Evolutionary conservation across 495 filamentous ascomycete genomes (phyloP).

Genomic region (Aspergillus coremiiformis): DNA sequence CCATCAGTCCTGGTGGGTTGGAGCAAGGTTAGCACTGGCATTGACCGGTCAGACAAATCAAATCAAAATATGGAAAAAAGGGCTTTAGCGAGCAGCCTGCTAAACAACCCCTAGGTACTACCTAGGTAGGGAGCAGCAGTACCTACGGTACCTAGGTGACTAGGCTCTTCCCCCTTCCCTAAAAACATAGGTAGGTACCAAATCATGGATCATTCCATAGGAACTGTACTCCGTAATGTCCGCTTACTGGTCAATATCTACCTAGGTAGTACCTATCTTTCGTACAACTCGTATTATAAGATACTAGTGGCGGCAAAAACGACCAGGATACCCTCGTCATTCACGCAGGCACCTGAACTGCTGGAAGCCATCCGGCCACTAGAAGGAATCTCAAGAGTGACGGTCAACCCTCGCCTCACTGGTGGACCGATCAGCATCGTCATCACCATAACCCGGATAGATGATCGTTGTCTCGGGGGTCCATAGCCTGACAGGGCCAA

Average conservation of each 20-base stretch:
- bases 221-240: not conserved
- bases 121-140: not conserved
- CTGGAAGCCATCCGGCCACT: not conserved
- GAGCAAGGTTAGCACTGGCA: too few species aligned
- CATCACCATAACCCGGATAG: constrained; percentile 10
- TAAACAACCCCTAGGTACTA: not conserved
- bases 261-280: too few species aligned
- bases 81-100: not conserved
- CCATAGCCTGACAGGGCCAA: not conserved
- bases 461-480: constrained; percentile 6
- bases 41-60: constrained; percentile 5
- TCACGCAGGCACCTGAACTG: constrained; percentile 19
- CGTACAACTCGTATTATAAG: not conserved
- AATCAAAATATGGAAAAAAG: not conserved
- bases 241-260: not conserved
- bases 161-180: not conserved
- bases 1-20: constrained; percentile 5
- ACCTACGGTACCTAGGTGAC: not conserved
- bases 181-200: not conserved
- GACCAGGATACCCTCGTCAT: constrained; percentile 19
- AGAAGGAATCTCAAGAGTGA: constrained; percentile 4
- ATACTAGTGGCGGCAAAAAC: not conserved
- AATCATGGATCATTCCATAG: not conserved
- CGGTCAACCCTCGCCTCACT: not conserved
- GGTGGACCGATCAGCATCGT: constrained; percentile 3